Conservation (phyloP, 805 yeast genomes). For the Ogataea nonfermentans region DNA sequence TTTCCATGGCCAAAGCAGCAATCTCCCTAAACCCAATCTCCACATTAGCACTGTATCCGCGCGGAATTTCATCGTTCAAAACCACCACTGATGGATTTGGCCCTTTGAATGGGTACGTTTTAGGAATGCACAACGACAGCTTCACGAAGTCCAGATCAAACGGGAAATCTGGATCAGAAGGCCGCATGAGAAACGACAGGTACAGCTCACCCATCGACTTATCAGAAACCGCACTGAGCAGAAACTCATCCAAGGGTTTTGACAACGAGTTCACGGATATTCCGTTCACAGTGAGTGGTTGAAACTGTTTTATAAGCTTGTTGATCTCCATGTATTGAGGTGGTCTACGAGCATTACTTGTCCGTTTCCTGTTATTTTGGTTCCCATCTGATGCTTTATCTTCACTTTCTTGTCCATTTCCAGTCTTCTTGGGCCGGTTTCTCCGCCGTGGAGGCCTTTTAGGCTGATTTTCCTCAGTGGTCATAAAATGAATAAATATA, state of each 20-base stretch:
- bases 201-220: slow-evolving; percentile 31
- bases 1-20: slow-evolving; percentile 37
- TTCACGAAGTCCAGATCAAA: slow-evolving; percentile 56
- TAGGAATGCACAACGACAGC: slow-evolving; percentile 54
- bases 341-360: slow-evolving; percentile 6
- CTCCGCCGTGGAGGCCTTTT: neutral
- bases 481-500: neutral
- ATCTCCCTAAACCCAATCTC: slow-evolving; percentile 61
- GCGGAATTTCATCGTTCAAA: slow-evolving; percentile 64
- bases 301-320: slow-evolving; percentile 20
- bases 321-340: slow-evolving; percentile 23
- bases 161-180: slow-evolving; percentile 74
- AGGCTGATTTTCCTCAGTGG: neutral
- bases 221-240: slow-evolving; percentile 16
- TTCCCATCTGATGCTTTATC: neutral
- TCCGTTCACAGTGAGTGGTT: slow-evolving; percentile 34
- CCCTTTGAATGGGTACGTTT: slow-evolving; percentile 47
- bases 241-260: slow-evolving; percentile 18
- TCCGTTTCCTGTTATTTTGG: neutral
- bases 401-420: neutral
- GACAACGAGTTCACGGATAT: slow-evolving; percentile 22
- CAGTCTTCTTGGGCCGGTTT: neutral
- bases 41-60: slow-evolving; percentile 64
- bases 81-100: slow-evolving; percentile 52
- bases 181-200: slow-evolving; percentile 45